phyloP scores from a whole-genome alignment of 345 rosid genomes.

The Dipteronia sinensis region DNA sequence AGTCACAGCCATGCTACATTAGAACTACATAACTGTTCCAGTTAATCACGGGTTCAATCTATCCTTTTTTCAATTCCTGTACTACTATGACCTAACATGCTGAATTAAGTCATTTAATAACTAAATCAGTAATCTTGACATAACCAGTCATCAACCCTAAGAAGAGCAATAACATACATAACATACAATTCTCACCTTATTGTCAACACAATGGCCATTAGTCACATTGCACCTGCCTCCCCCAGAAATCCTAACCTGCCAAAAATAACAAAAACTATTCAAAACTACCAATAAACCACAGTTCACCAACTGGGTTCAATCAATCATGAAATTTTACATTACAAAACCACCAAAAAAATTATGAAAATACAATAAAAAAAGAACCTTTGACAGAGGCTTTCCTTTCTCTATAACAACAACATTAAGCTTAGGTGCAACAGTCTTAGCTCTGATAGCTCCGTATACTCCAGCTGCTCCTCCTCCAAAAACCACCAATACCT shows the following conservation, averaged over 20 bases:
- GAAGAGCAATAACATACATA: neutral
- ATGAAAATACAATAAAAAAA: too few relatives aligned
- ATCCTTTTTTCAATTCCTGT: neutral
- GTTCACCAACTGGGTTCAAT: neutral
- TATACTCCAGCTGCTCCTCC: conserved; percentile 97
- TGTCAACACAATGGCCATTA: conserved; percentile 74
- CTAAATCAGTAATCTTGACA: neutral
- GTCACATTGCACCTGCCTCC: conserved; percentile 96
- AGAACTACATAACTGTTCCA: neutral
- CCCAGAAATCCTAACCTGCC: conserved; percentile 89
- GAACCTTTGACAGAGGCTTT: conserved; percentile 88
- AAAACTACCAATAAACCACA: conserved; percentile 3
- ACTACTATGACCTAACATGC: neutral
- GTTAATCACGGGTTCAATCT: neutral
- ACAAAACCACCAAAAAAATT: neutral
- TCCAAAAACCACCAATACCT: conserved; percentile 82
- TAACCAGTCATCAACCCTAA: neutral
- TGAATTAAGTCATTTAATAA: neutral
- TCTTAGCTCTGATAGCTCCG: conserved; percentile 88
- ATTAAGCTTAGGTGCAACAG: conserved; percentile 68
- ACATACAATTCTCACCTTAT: conserved; percentile 42
- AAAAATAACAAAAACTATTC: conserved; percentile 13
- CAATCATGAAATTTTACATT: neutral
- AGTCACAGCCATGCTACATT: too few relatives aligned
- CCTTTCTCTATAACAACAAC: conserved; percentile 85